A percentile compares a stretch with the other conserved stretches of the same genome.
Conservation (phyloP, 768 basidiomycete species). For the Mycena floridula region DNA sequence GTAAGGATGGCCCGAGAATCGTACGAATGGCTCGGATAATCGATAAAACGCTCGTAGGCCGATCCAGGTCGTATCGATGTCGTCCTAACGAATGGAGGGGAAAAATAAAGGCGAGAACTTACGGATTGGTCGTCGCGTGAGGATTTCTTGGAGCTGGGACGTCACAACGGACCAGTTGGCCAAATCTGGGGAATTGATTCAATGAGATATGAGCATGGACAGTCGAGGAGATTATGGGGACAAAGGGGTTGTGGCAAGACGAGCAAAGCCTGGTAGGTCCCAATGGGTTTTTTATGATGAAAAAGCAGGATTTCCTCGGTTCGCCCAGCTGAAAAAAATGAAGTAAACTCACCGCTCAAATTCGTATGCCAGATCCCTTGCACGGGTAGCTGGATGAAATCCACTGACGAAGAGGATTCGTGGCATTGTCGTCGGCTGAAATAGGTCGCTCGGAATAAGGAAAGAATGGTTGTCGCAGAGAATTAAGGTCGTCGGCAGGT, state of each 20-base stretch:
- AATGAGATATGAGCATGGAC: not conserved
- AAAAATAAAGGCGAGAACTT: conserved; percentile 57
- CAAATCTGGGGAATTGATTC: conserved; percentile 47
- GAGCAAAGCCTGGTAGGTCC: too few relatives aligned
- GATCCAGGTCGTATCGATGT: too few relatives aligned
- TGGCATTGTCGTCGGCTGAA: too few relatives aligned
- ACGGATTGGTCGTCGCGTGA: conserved; percentile 72
- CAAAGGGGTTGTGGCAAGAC: too few relatives aligned
- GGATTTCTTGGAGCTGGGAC: conserved; percentile 84
- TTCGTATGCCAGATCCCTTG: conserved; percentile 78
- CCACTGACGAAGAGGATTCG: conserved; percentile 86
- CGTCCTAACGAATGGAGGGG: too few relatives aligned
- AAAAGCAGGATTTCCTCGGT: too few relatives aligned
- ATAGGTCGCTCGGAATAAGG: too few relatives aligned
- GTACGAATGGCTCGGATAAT: not conserved
- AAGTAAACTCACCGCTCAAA: conserved; percentile 64
- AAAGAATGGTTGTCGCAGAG: too few relatives aligned
- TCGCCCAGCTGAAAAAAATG: not conserved
- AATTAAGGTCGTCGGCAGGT: too few relatives aligned
- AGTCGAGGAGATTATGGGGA: too few relatives aligned
- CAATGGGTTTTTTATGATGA: too few relatives aligned
- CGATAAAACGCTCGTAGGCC: not conserved
- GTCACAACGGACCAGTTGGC: conserved; percentile 82
- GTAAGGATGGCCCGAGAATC: not conserved
- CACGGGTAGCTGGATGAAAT: conserved; percentile 77